Percentiles rank a stretch among this genome's conserved stretches.
Conservation (phyloP, 495 filamentous ascomycete species). For the Corynascus novoguineensis region DNA sequence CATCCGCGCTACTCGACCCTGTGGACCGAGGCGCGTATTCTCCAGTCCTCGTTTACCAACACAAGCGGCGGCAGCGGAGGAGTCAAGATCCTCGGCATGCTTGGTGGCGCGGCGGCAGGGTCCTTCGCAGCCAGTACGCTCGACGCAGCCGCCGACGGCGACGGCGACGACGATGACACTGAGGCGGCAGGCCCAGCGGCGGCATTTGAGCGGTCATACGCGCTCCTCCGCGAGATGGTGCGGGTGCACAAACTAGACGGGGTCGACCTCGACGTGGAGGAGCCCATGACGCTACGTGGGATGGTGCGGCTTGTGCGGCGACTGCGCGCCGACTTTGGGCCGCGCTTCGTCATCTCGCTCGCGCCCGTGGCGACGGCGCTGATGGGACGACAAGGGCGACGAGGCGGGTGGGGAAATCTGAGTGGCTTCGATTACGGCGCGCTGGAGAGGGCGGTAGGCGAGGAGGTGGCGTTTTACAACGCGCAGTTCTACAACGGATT, state of each 20-base stretch:
- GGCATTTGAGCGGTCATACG: conserved; percentile 63
- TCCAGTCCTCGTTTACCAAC: too few relatives aligned
- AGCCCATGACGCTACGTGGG: conserved; percentile 64
- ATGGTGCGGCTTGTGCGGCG: conserved; percentile 65
- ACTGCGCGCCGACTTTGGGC: conserved; percentile 65
- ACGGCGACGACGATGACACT: conserved; percentile 50
- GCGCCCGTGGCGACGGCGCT: conserved; percentile 74
- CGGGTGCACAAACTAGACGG: conserved; percentile 56
- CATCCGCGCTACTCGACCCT: conserved; percentile 50
- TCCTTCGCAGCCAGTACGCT: conserved; percentile 52
- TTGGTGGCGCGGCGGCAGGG: conserved; percentile 72
- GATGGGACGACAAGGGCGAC: conserved; percentile 11
- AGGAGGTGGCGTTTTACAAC: conserved; percentile 68
- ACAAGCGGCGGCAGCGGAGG: too few relatives aligned
- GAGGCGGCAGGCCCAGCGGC: conserved; percentile 49
- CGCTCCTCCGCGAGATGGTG: conserved; percentile 56
- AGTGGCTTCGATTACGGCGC: conserved; percentile 69
- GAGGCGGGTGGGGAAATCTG: conserved; percentile 46
- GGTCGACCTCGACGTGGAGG: conserved; percentile 80
- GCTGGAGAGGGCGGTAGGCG: conserved; percentile 44
- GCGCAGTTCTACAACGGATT: conserved; percentile 82
- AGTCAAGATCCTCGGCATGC: conserved; percentile 72
- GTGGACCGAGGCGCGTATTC: conserved; percentile 59
- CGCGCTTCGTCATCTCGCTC: conserved; percentile 66
- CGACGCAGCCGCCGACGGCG: conserved; percentile 49